Evolutionary conservation across 176 grass and related monocot genomes (phyloP), one percentile per base, ranked within the genome.

Genomic region (Carex kokanica): DNA sequence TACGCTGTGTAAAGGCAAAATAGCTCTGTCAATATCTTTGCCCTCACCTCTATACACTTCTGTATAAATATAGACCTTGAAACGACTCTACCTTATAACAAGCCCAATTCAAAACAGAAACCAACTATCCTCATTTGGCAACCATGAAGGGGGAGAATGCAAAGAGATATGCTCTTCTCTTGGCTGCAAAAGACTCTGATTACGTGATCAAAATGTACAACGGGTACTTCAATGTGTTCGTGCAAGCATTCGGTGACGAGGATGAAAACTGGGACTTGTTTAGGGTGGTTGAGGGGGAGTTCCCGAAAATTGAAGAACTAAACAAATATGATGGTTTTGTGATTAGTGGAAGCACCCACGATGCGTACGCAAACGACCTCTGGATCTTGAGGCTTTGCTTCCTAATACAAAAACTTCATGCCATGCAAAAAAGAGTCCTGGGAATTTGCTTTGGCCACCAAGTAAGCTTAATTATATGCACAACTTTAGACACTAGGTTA

Each of bases 381-480:
- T 95, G 95, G 95, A 93, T 95, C 43, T 47, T 90, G 18, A 83
- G 78, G 23, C 86, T 98, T 21, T 93, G 92, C 84, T 66, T 78
- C 0, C 89, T 98, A 8, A 58, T 98, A 72, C 84, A 57, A 54
- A 94, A 87, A 2, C 62, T 93, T 11, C 72, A 93, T 78, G 82
- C 82, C 40, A 56, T 74, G 66, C 86, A 79, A 55, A 93, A 88
- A 79, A 86, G 89, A 0, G 84, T 98, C 25, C 89, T 98, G 67
- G 92, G 95, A 63, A 86, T 98, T 84, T 94, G 95, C 89, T 98
- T 98, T 82, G 95, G 95, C 56, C 95, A 94, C 87, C 95, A 98
- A 82, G 86, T 88, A 85, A 81, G 65, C 7, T 68, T 65, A 59
- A 52, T 41, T 41, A 41, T 41, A 41, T 6, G 7, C 40, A 41